Base-by-base conservation (phyloP, 805 yeast species). In the Starmerella tilneyi region DNA sequence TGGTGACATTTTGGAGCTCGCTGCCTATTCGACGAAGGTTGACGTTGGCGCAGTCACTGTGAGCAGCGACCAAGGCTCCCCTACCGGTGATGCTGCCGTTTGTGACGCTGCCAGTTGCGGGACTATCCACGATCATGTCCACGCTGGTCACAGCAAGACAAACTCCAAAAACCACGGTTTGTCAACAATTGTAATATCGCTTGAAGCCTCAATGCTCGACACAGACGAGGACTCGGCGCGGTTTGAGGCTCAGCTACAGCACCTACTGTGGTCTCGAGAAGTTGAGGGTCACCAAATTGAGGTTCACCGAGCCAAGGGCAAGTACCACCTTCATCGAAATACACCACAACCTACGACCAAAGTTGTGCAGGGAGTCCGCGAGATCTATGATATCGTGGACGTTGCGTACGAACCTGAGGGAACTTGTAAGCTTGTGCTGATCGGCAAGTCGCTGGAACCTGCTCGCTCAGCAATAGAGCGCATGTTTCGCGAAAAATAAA, bases 321-420 rank as follows among this genome's bases (percentile, higher is more conserved):
- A 84, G 21, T 43, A 49, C 17, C 47, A 45, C 27, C 29, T 45
- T 12, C 29, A 29, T 9, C 9, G n/a, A 9, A 34, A 28, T 24
- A 34, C 33, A 12, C 5, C 36, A 9, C 17, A 12, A 9, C 40
- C 44, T 8, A 24, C 28, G 3, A 54, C 60, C 19, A 71, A 74
- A 51, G 82, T 86, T 7, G 64, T 92, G 9, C 98, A 92, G 61
- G 97, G 94, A 11, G 98, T 92, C 0, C 70, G 97, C 48, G 92
- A 86, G 45, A 85, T 94, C 0, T 92, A 85, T 62, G 98, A 92
- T 51, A 68, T 84, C 3, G 70, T 79, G 4, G 77, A 74, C 12
- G 67, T 66, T 6, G 55, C 56, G 5, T 55, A 60, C 35, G 67
- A 70, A 4, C 71, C 65, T 0, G 59, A 67, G 2, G 56, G 54